phyloP scores from a whole-genome alignment of 2,329 filamentous ascomycete species.

The Arthrobotrys sinensis region DNA sequence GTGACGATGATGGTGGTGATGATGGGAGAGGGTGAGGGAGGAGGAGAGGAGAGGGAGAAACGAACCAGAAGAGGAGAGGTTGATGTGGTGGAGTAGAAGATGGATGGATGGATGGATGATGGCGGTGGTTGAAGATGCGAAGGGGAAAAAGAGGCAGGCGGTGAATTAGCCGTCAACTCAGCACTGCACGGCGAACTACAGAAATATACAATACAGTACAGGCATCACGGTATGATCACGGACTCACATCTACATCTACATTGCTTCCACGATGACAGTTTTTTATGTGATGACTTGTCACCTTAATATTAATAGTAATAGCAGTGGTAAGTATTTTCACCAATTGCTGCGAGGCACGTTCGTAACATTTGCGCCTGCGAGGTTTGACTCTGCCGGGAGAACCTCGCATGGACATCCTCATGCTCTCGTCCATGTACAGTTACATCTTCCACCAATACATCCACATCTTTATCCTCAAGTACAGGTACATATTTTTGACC shows the following conservation, averaged over 20 bases:
- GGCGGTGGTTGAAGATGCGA: not conserved
- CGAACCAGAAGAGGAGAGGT: constrained; percentile 21
- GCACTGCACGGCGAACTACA: no score
- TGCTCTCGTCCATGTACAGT: not conserved
- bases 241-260: not conserved
- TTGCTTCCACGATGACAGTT: not conserved
- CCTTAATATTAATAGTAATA: no score
- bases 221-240: not conserved
- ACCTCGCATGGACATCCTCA: constrained; percentile 44
- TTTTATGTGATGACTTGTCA: constrained; percentile 1
- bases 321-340: not conserved
- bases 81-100: constrained; percentile 46
- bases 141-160: constrained; percentile 1
- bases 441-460: constrained; percentile 4
- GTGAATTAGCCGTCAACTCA: not conserved
- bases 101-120: constrained; percentile 49
- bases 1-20: constrained; percentile 59
- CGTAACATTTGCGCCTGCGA: constrained; percentile 31
- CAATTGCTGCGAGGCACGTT: constrained; percentile 50
- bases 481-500: not conserved
- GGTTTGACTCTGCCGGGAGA: constrained; percentile 33
- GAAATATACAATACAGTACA: not conserved
- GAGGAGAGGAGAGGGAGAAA: constrained; percentile 62
- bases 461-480: not conserved
- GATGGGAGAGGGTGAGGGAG: constrained; percentile 60